Base-by-base conservation (phyloP, 306 rosid species). In the Cucurbita pepo region DNA sequence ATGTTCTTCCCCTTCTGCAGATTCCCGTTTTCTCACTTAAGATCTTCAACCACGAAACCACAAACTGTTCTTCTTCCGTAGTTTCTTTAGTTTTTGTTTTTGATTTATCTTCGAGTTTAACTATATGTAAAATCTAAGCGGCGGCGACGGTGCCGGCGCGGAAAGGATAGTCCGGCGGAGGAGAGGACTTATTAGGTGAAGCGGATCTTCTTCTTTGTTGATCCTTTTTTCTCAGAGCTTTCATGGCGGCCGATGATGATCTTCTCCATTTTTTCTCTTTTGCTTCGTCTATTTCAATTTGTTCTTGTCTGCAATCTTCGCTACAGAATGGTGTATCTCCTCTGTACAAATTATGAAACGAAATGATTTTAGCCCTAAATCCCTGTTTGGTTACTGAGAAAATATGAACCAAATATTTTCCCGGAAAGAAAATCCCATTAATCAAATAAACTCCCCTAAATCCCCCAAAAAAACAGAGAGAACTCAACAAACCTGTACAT, bases 261-360 rank as follows among this genome's bases (percentile, higher is more conserved):
- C 84, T 79, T 21, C 77, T 90, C 77, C 77, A 34, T 7, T 90
- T 85, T 84, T 86, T 92, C 85, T 90, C 98, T 15, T 85, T 83
- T 0, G 84, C 81, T 78, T 94, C 97, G 40, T 94, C 97, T 0
- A 40, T 75, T 30, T 89, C 95, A 21, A 94, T 94, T 70, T 94
- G 97, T 57, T 89, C 95, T n/a, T 72, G 81, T 59, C 98, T 86
- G 69, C 98, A 94, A 74, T 91, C 97, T 76, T 86, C 96, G 55
- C 96, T 94, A 38, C 98, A 94, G 78, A 94, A 94, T 14, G 98
- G 98, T 1, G 88, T 86, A 59, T 94, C 98, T 34, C 97, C 98
- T 83, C 98, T 94, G 95, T 69, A 81, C 56, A 60, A 48, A 57
- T 3, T 22, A 45, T 37, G 8, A 15, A 2, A 19, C 16, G 70